Evolutionary conservation across 768 basidiomycete genomes (phyloP), one percentile per base, ranked within the genome.

Genomic region (Cubamyces sp.): DNA sequence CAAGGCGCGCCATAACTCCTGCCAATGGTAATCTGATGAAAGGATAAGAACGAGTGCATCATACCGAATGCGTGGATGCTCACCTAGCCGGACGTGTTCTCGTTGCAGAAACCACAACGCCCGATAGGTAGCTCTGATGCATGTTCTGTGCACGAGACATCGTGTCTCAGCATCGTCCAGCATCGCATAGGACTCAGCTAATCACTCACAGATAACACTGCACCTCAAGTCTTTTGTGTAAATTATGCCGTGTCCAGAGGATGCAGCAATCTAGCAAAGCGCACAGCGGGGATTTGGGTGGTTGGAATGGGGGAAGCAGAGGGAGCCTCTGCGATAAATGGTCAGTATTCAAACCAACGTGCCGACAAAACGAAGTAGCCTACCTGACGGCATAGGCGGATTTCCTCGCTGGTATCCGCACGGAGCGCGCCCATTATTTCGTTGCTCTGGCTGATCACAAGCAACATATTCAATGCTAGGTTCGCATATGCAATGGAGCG

Each of bases 221-320:
- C 0, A 82, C 80, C 60, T 88, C 85, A 5, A 90, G 73, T 28
- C 77, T 80, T 66, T 82, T 87, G 58, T 88, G 85, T 30, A 90
- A 73, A 68, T 88, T 89, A 65, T 91, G 88, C 18, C 86, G 83
- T 26, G 89, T 71, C 87, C 87, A 90, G 15, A 90, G 75, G 6
- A 87, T 78, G 65, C 84, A 87, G 59, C 85, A 88, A 69, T 90
- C 87, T n/a, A 90, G 68, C 23, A 90, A 57, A 3, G 86, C 82
- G 66, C 85, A 86, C 25, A 87, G 63, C 1, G 81, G 81, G 1
- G 84, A 77, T 52, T 81, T 75, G 9, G 77, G 73, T 5, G 76
- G 57, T 1, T 71, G 68, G 8, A 77, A 68, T 12, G 71, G 57
- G 1, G 86, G 80, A 42, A 89, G 75, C 15, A 77, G 68, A 12